A percentile compares a stretch with the other conserved stretches of the same genome.
phyloP scores from a whole-genome alignment of 805 yeast genomes.

The Maudiozyma saulgeensis region DNA sequence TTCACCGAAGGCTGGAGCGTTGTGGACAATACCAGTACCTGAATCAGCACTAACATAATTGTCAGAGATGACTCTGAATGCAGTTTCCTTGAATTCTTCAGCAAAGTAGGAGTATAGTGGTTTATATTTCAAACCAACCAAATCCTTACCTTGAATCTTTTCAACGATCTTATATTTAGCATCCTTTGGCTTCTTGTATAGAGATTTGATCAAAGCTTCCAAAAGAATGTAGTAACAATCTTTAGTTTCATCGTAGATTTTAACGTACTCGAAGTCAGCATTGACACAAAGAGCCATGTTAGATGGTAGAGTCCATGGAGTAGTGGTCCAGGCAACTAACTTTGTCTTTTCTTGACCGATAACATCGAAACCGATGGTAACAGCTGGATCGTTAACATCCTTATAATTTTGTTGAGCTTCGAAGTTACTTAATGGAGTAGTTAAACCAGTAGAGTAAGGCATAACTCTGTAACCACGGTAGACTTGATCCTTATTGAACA shows the following conservation, averaged over 20 bases:
- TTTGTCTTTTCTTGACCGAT: slow-evolving; percentile 71
- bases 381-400: slow-evolving; percentile 95
- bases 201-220: slow-evolving; percentile 69
- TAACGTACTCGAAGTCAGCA: slow-evolving; percentile 83
- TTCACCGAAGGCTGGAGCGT: slow-evolving; percentile 98
- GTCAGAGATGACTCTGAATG: slow-evolving; percentile 73
- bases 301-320: slow-evolving; percentile 98
- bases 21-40: slow-evolving; percentile 99
- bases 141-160: slow-evolving; percentile 65
- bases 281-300: slow-evolving; percentile 87
- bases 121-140: slow-evolving; percentile 68
- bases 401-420: slow-evolving; percentile 98
- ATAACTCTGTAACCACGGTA: slow-evolving; percentile 94
- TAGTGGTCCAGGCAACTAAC: slow-evolving; percentile 97
- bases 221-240: slow-evolving; percentile 73
- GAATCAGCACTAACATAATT: slow-evolving; percentile 85
- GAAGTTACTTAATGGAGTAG: slow-evolving; percentile 92
- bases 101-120: slow-evolving; percentile 80
- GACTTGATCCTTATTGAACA: slow-evolving; percentile 77
- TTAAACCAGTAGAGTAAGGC: slow-evolving; percentile 98
- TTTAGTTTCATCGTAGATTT: slow-evolving; percentile 82
- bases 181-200: slow-evolving; percentile 90
- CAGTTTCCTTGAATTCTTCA: slow-evolving; percentile 65
- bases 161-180: slow-evolving; percentile 82
- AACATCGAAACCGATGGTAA: slow-evolving; percentile 81